Base-by-base conservation (phyloP, 176 grass and related monocot genomes). In the Cymbopogon citratus region DNA sequence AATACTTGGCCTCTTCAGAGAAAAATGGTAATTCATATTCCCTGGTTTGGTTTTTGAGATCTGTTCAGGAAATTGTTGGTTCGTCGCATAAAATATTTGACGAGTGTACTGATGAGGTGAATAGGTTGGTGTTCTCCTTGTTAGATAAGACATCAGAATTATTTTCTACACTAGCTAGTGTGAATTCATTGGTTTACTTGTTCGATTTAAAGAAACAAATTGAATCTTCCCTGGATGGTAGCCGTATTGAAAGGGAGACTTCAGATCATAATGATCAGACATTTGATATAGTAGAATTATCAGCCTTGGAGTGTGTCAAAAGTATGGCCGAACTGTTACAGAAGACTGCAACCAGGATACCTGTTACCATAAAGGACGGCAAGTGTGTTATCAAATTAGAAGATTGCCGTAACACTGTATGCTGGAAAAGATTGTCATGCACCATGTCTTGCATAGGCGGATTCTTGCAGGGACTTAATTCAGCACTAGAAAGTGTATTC, bases 391-490 rank as follows among this genome's bases (percentile, higher is more conserved):
- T 92, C 73, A 90, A 95, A 80, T 80, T 87, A 87, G 86, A 89
- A 84, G 49, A 75, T 71, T 94, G 73, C 69, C 63, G 85, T 83
- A 60, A 74, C 23, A 71, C 35, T 78, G 77, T 79, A 28, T 82
- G 76, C 60, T 88, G 88, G 88, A 75, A 89, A 41, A 88, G 69
- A 64, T 80, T 95, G 76, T 82, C 81, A 59, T 91, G 88, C 91
- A 73, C 82, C 9, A 68, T 98, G 45, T 95, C 92, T 91, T 98
- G 90, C 68, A 80, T 93, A 54, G 85, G 86, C 68, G 91, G 92
- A 76, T 98, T 95, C 80, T 84, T 98, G 60, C 90, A 92, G 96
- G 96, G 92, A 61, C 76, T 95, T 41, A 54, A 86, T 73, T 93
- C 85, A 72, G 75, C 86, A 63, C 65, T 89, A 85, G 86, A 93